These are phyloP conservation scores for Suillus brevipes DNA, from an alignment of 768 basidiomycete genomes.

Conservation along the genomic window DNA sequence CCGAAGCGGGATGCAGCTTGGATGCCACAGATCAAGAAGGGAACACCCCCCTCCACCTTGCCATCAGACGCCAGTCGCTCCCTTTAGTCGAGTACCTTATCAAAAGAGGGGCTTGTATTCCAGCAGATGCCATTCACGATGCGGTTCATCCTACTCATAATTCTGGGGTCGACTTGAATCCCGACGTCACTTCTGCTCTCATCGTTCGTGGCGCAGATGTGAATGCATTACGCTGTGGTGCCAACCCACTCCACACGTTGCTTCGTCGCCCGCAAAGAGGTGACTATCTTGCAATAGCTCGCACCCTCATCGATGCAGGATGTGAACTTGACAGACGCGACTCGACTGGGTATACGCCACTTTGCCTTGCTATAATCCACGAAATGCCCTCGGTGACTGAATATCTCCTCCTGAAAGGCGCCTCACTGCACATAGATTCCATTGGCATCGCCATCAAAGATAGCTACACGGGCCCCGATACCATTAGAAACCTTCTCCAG, in stretches of 20 bases:
- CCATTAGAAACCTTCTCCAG: not conserved
- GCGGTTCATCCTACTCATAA: not conserved
- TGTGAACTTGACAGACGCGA: not conserved
- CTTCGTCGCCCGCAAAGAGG: not conserved
- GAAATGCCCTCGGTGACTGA: not conserved
- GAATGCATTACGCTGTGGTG: not conserved
- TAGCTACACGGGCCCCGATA: not conserved
- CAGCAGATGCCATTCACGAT: not conserved
- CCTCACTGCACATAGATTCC: not conserved
- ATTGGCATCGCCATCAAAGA: not conserved
- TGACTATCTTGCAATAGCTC: not conserved
- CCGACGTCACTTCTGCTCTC: not conserved
- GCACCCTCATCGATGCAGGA: not conserved
- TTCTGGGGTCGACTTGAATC: not conserved
- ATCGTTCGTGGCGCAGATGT: not conserved
- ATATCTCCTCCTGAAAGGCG: not conserved
- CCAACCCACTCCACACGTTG: not conserved
- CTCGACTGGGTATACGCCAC: not conserved
- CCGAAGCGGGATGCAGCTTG: conserved; percentile 4
- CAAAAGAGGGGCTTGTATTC: not conserved
- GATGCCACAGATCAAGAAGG: not conserved
- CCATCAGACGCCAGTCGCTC: not conserved
- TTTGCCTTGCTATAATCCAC: not conserved
- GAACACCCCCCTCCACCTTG: not conserved
- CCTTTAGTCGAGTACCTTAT: conserved; percentile 6